Conservation (phyloP, 2,329 filamentous ascomycete genomes). For the Monosporascus cannonballus region DNA sequence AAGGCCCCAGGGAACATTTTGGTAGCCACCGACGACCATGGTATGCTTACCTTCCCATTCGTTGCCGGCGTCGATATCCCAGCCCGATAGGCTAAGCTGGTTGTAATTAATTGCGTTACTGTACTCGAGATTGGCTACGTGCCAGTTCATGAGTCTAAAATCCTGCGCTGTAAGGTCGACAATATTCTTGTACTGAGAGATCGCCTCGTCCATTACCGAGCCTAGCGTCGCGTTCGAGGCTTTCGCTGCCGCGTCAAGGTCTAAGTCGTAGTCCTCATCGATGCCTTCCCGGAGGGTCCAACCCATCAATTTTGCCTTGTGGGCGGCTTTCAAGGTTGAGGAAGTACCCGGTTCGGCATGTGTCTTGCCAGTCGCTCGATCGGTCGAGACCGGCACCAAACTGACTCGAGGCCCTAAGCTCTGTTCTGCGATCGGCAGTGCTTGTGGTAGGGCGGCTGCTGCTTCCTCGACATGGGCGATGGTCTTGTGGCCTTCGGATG, state of each 20-base stretch:
- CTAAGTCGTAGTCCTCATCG: conserved; percentile 58
- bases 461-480: conserved; percentile 70
- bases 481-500: conserved; percentile 61
- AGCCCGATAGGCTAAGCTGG: conserved; percentile 79
- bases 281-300: conserved; percentile 68
- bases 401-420: conserved; percentile 47
- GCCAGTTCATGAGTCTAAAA: conserved; percentile 91
- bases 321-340: conserved; percentile 65
- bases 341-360: conserved; percentile 66
- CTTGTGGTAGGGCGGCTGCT: conserved; percentile 53
- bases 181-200: conserved; percentile 78
- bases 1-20: conserved; percentile 83
- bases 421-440: conserved; percentile 46
- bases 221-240: conserved; percentile 70
- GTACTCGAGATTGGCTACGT: conserved; percentile 96
- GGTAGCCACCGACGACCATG: conserved; percentile 90
- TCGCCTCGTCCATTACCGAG: conserved; percentile 86
- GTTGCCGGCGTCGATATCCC: conserved; percentile 97
- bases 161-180: conserved; percentile 81
- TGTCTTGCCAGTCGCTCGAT: conserved; percentile 65
- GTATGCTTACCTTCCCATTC: conserved; percentile 95
- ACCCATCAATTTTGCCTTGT: conserved; percentile 74
- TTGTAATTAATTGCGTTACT: conserved; percentile 88
- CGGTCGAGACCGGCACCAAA: conserved; percentile 58
- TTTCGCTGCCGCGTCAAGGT: conserved; percentile 61